Evolutionary conservation across 2,329 filamentous ascomycete genomes (phyloP), one percentile per base, ranked within the genome.

Genomic region (Cyphellophora europaea): DNA sequence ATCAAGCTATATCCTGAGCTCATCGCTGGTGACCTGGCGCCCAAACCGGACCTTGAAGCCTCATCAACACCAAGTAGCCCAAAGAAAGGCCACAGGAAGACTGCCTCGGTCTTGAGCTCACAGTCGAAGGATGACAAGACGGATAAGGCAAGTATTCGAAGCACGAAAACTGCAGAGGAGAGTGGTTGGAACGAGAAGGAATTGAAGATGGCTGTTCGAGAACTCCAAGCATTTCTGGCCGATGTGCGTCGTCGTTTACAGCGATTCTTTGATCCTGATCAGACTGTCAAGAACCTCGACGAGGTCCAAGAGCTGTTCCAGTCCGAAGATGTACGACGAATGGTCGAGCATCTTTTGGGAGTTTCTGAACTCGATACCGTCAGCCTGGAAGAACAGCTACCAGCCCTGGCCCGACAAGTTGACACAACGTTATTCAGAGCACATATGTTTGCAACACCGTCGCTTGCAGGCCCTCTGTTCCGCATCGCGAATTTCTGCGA

Each of bases 401-500:
- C 78, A 10, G 71, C 79, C 23, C 86, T 82, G 2, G 93, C 91
- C 21, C 79, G 75, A 32, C 65, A 95, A 2, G 86, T 96, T 5
- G 91, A 98, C 53, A 98, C 91, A 1, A 89, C 88, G 1, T 71
- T 98, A 0, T 96, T 98, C 65, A 77, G 89, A 11, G 82, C 86
- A 0, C 93, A 94, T 57, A 96, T 98, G 88, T 86, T 89, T 52
- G 86, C 82, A 3, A 79, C 79, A 5, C 89, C 91, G 4, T 77
- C 81, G 5, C 68, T 98, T 8, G 87, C 87, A 3, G 83, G 84
- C 2, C 85, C 88, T 0, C 71, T 98, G 0, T 96, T 98, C 63
- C 86, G 91, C 15, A 85, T 96, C 33, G 81, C 88, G 53, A 98
- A 98, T 56, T 96, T 95, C 54, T 96, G 91, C 57, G 89, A 98